Conservation (phyloP, 2,329 filamentous ascomycete genomes). For the Hortaea werneckii region DNA sequence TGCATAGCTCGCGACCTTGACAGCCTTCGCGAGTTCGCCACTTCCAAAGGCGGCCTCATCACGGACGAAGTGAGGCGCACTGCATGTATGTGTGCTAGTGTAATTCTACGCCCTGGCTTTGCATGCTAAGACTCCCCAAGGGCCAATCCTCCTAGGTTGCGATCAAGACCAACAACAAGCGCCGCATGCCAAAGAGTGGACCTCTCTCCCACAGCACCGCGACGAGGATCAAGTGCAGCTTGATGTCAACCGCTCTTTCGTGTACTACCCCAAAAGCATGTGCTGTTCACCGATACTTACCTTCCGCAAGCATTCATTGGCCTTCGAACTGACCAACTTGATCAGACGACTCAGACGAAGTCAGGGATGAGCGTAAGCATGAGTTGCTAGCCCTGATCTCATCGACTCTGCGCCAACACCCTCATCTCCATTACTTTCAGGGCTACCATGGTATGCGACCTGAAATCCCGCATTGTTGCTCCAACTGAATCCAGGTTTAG, state of each 20-base stretch:
- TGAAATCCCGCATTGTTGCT: no score
- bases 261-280: slow-evolving; percentile 82
- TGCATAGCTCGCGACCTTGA: slow-evolving; percentile 31
- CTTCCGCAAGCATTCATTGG: slow-evolving; percentile 4
- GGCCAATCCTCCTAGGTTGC: slow-evolving; percentile 49
- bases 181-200: slow-evolving; percentile 40
- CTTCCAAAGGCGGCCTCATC: slow-evolving; percentile 35
- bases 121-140: slow-evolving; percentile 35
- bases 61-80: slow-evolving; percentile 51
- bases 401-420: slow-evolving; percentile 67
- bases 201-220: slow-evolving; percentile 58
- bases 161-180: slow-evolving; percentile 11
- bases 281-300: background rate
- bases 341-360: slow-evolving; percentile 56
- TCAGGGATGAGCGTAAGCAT: slow-evolving; percentile 60
- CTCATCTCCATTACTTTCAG: slow-evolving; percentile 89
- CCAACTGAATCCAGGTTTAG: no score
- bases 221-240: slow-evolving; percentile 88
- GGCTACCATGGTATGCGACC: no score
- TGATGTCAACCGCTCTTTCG: slow-evolving; percentile 92
- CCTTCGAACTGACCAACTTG: no score
- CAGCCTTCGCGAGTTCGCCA: slow-evolving; percentile 33
- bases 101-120: no score
- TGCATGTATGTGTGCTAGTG: slow-evolving; percentile 66
- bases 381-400: slow-evolving; percentile 74